Base-by-base conservation (phyloP, 1,284 basidiomycete genomes). In the Naganishia sp. region DNA sequence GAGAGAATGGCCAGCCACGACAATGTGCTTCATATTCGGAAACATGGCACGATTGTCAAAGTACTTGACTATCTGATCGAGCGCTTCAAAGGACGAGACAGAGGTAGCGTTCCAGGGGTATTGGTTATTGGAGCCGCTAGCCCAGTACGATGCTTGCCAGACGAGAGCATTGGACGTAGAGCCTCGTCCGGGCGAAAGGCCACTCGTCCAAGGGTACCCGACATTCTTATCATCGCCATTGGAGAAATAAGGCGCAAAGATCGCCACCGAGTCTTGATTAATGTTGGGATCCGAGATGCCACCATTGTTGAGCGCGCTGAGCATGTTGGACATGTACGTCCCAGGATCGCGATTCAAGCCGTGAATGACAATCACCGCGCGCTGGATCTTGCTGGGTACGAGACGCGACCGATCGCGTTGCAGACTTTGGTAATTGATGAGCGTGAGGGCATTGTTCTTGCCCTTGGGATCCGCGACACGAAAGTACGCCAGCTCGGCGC, bases 11-110 rank as follows among this genome's bases (percentile, higher is more conserved):
- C 50, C 50, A 23, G 25, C 50, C 6, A 52, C 50, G 25, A 52
- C 50, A 31, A 52, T 52, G 25, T 52, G 50, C 50, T 52, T 52
- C 50, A 52, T 28, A 11, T 52, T 52, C n/a, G 50, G 50, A n/a
- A 52, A 52, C 50, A 52, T 31, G 6, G 50, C 50, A 1, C 50
- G 50, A 25, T 52, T 52, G 50, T 52, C 50, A 52, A 52, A 52
- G 25, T 52, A 52, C 50, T 52, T 52, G 50, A 52, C 33, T 3
- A 52, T 13, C 23, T 52, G 50, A 16, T 52, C 50, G 33, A 52
- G 50, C 6, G 50, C 50, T 33, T 52, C 50, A 33, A 31, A 52
- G 1, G 50, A 52, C 2, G 50, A 52, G 25, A 52, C 50, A 13
- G 50, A 52, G 6, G 50, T 52, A 2, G 50, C 50, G 25, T 28